Conservation (phyloP, 2,329 filamentous ascomycete genomes). For the Aureobasidium zeae region DNA sequence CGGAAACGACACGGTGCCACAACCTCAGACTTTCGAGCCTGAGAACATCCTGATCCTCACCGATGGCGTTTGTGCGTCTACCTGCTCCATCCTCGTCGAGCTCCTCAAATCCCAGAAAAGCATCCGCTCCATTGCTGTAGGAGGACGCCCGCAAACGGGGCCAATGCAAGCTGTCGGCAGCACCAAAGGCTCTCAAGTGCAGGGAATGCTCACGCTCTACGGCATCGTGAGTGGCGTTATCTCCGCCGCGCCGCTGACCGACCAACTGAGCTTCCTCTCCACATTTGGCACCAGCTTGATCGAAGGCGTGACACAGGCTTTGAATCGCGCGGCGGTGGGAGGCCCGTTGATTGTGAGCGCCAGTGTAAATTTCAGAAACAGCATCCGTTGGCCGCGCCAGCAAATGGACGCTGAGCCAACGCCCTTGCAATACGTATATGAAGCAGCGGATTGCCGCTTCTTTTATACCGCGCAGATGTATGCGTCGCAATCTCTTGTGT, state of each 20-base stretch:
- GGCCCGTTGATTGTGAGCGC: constrained; percentile 17
- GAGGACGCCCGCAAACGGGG: constrained; percentile 30
- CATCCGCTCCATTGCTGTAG: constrained; percentile 32
- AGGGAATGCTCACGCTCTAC: constrained; percentile 5
- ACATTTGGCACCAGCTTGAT: constrained; percentile 1
- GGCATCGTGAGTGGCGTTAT: constrained; percentile 19
- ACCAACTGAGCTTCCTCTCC: neutral
- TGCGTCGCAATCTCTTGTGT: constrained; percentile 38
- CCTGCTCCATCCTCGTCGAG: constrained; percentile 35
- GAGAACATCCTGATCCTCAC: constrained; percentile 34
- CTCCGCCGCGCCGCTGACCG: neutral
- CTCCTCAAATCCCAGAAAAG: constrained; percentile 33
- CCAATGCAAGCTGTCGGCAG: constrained; percentile 37
- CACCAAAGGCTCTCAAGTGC: constrained; percentile 31
- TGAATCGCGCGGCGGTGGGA: neutral
- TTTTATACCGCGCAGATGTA: constrained; percentile 44
- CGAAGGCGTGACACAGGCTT: neutral
- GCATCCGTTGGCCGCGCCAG: constrained; percentile 22
- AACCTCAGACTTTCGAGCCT: constrained; percentile 29
- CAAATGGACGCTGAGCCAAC: constrained; percentile 29
- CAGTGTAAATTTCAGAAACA: constrained; percentile 23
- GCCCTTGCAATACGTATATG: constrained; percentile 41
- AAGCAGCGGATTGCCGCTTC: constrained; percentile 43
- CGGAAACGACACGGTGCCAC: constrained; percentile 25
- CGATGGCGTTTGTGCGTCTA: constrained; percentile 36